phyloP scores from a whole-genome alignment of 495 filamentous ascomycete genomes.

The Penicillium samsonianum region DNA sequence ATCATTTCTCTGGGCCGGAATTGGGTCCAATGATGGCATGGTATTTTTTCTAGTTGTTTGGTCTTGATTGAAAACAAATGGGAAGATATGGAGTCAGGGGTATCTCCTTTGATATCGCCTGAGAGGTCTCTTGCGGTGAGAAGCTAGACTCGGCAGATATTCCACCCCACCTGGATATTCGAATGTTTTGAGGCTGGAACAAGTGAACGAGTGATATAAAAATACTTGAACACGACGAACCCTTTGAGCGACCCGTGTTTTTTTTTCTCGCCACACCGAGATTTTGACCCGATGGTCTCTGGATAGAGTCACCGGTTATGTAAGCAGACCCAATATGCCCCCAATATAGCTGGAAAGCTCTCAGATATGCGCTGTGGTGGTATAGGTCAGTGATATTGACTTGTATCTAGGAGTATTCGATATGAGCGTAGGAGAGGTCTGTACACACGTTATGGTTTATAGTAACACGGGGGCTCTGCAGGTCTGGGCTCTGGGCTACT shows the following conservation, averaged over 20 bases:
- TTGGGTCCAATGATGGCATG: conserved; percentile 30
- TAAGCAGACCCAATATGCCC: conserved; percentile 23
- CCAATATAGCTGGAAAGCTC: background rate
- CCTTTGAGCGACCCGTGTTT: background rate
- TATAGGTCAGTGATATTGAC: background rate
- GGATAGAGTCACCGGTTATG: conserved; percentile 22
- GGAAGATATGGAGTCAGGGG: conserved; percentile 5
- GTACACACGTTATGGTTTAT: background rate
- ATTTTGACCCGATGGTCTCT: conserved; percentile 21
- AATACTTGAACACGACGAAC: background rate
- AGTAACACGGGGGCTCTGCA: background rate
- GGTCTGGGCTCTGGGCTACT: background rate
- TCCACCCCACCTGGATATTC: background rate
- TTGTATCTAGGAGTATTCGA: background rate
- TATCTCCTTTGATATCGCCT: conserved; percentile 10
- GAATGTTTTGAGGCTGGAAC: background rate
- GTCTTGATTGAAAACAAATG: background rate
- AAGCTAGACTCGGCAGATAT: background rate
- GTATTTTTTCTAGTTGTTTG: conserved; percentile 8
- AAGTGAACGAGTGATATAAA: background rate
- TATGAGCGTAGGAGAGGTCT: background rate
- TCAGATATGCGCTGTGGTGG: background rate
- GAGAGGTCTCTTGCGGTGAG: conserved; percentile 4
- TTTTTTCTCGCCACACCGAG: conserved; percentile 27
- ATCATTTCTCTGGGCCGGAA: conserved; percentile 16